Evolutionary conservation across 2,329 filamentous ascomycete species (phyloP).

Genomic region (Fonsecaea nubica): DNA sequence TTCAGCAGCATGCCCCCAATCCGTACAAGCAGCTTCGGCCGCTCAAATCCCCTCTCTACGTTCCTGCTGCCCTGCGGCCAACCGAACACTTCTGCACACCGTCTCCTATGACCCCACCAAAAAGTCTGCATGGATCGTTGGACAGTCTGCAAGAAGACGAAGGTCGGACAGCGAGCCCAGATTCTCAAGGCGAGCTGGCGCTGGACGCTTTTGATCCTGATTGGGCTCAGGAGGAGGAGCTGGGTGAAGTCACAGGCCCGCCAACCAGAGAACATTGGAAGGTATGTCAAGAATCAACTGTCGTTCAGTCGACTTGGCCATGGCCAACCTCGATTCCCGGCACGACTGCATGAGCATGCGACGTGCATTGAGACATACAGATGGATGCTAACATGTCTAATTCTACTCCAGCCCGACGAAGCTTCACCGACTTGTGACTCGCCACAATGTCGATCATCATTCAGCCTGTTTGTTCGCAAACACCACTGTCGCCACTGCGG

Average conservation of each 20-base stretch:
- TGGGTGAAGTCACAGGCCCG: slow-evolving; percentile 63
- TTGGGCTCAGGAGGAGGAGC: slow-evolving; percentile 47
- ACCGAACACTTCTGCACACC: slow-evolving; percentile 60
- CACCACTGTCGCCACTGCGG: slow-evolving; percentile 73
- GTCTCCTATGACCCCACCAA: slow-evolving; percentile 56
- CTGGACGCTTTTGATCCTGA: slow-evolving; percentile 33
- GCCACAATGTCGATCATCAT: slow-evolving; percentile 63
- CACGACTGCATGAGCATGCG: neutral
- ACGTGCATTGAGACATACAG: slow-evolving; percentile 20
- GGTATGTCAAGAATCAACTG: slow-evolving; percentile 51
- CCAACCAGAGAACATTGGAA: slow-evolving; percentile 72
- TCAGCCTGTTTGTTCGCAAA: slow-evolving; percentile 67
- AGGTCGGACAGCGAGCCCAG: slow-evolving; percentile 39
- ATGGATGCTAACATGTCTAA: slow-evolving; percentile 25
- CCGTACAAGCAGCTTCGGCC: slow-evolving; percentile 65
- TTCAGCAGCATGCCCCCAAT: slow-evolving; percentile 41
- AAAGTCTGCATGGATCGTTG: slow-evolving; percentile 63
- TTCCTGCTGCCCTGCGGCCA: slow-evolving; percentile 67
- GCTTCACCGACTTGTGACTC: slow-evolving; percentile 64
- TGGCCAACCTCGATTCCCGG: slow-evolving; percentile 11
- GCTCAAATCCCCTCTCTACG: slow-evolving; percentile 66
- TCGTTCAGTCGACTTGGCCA: slow-evolving; percentile 3
- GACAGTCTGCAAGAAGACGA: slow-evolving; percentile 53
- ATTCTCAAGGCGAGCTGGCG: slow-evolving; percentile 23
- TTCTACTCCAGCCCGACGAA: slow-evolving; percentile 59